Evolutionary conservation across 2,329 filamentous ascomycete species (phyloP), one percentile per base, ranked within the genome.

Genomic region (Fonsecaea nubica): DNA sequence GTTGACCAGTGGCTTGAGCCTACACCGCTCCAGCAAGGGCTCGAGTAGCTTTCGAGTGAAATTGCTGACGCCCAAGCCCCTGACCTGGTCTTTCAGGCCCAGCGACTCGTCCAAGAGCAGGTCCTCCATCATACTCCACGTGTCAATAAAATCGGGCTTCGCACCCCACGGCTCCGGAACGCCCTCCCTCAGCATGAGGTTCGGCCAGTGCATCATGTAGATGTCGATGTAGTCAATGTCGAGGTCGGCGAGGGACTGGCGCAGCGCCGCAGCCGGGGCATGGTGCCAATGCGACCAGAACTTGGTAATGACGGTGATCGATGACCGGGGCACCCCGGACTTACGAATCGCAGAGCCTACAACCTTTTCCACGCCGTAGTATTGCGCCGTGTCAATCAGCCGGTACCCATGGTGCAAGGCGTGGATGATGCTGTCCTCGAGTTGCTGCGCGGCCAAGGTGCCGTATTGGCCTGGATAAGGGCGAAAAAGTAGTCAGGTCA

Each of bases 181-280:
- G 50, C 63, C 67, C 48, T 74, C 73, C 8, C 66, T 71, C 9
- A 53, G 56, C 7, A 73, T 71, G 0, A 73, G 73, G n/a, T 15
- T 69, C 66, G 50, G 76, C 72, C 71, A 92, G 77, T 90, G 89
- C 74, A 92, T 90, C 65, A 91, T 81, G 76, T 85, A 90, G 13
- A 91, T 80, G 75, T 92, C 89, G 65, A 91, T 81, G 75, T 91
- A 90, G 64, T 88, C 88, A 40, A 88, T 79, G 9, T 82, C 85
- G 72, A 90, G 83, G 73, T 87, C 83, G 74, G 87, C 83, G 57
- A 90, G 80, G 52, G 85, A 82, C 68, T 84, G 81, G 54, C 88
- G 83, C 69, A 87, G 87, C 69, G 84, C 78, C 63, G 84, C 80
- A 18, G 90, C 89, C 72, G 88, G 85, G 72, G 87, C 83, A 0